Evolutionary conservation across 2,329 filamentous ascomycete genomes (phyloP).

Genomic region (Graphiopsis chlorocephala): DNA sequence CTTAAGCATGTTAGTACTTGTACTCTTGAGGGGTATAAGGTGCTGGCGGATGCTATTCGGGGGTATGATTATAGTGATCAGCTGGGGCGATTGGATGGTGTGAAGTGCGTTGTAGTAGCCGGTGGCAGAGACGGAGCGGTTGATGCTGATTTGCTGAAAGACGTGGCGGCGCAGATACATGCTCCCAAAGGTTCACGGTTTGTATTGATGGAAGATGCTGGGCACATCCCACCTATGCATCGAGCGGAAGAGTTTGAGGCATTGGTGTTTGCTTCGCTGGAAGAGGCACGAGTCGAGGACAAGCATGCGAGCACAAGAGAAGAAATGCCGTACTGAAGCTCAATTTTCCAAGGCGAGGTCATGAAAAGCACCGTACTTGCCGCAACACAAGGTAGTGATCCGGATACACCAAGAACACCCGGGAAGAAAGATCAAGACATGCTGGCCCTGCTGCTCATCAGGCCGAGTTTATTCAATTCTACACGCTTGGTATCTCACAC

Average conservation of each 20-base stretch:
- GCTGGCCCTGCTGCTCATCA: slow-evolving; percentile 1
- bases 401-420: not conserved
- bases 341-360: not conserved
- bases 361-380: not conserved
- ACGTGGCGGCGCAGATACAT: slow-evolving; percentile 22
- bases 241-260: slow-evolving; percentile 25
- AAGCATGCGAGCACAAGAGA: not conserved
- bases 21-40: slow-evolving; percentile 26
- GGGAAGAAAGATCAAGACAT: not conserved
- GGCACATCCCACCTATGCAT: slow-evolving; percentile 33
- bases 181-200: slow-evolving; percentile 18
- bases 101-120: slow-evolving; percentile 24
- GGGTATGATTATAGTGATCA: slow-evolving; percentile 28
- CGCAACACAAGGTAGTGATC: not conserved
- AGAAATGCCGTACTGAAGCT: not conserved
- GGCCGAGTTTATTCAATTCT: slow-evolving; percentile 3
- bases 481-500: slow-evolving; percentile 15
- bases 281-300: not conserved
- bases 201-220: slow-evolving; percentile 26
- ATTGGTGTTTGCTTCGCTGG: slow-evolving; percentile 25
- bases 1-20: slow-evolving; percentile 25
- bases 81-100: slow-evolving; percentile 17
- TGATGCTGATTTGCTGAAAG: slow-evolving; percentile 21
- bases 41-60: slow-evolving; percentile 28
- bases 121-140: slow-evolving; percentile 27